These are phyloP conservation scores for Penicillium coprophilum DNA, from an alignment of 495 filamentous ascomycete species.

Conservation along the genomic window DNA sequence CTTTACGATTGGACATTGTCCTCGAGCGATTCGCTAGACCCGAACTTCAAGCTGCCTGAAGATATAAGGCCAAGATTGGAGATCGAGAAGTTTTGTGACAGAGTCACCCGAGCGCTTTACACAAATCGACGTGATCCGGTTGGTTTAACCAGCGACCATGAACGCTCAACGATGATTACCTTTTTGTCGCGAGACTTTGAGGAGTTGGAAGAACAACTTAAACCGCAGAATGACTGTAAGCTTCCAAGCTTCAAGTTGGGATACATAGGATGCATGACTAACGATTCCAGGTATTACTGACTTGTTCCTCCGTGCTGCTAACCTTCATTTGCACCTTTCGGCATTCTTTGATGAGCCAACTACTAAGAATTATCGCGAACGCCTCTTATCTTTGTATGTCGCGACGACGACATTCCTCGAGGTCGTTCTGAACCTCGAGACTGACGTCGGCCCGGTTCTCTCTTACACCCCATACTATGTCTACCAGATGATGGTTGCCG, in stretches of 20 bases:
- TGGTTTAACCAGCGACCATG: slow-evolving; percentile 68
- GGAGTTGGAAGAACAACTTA: slow-evolving; percentile 50
- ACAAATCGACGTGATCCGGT: slow-evolving; percentile 74
- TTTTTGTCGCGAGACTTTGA: slow-evolving; percentile 54
- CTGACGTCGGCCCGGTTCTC: slow-evolving; percentile 52
- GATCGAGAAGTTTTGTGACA: slow-evolving; percentile 82
- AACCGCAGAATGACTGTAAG: slow-evolving; percentile 47
- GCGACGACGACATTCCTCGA: slow-evolving; percentile 76
- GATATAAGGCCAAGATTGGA: slow-evolving; percentile 68
- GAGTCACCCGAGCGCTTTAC: slow-evolving; percentile 81
- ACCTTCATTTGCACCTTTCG: slow-evolving; percentile 78
- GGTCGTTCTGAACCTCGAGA: slow-evolving; percentile 61
- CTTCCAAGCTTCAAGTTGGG: background rate
- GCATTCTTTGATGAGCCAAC: slow-evolving; percentile 85
- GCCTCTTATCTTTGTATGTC: slow-evolving; percentile 74
- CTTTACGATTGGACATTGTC: slow-evolving; percentile 84
- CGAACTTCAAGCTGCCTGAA: slow-evolving; percentile 64
- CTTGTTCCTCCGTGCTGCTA: slow-evolving; percentile 75
- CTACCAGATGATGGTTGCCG: slow-evolving; percentile 89
- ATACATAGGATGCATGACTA: slow-evolving; percentile 13
- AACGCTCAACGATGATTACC: slow-evolving; percentile 65
- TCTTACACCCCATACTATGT: slow-evolving; percentile 81
- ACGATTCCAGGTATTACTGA: slow-evolving; percentile 59
- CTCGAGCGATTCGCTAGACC: slow-evolving; percentile 59
- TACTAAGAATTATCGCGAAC: slow-evolving; percentile 70